Evolutionary conservation across 345 rosid genomes (phyloP).

Genomic region (Alliaria petiolata): DNA sequence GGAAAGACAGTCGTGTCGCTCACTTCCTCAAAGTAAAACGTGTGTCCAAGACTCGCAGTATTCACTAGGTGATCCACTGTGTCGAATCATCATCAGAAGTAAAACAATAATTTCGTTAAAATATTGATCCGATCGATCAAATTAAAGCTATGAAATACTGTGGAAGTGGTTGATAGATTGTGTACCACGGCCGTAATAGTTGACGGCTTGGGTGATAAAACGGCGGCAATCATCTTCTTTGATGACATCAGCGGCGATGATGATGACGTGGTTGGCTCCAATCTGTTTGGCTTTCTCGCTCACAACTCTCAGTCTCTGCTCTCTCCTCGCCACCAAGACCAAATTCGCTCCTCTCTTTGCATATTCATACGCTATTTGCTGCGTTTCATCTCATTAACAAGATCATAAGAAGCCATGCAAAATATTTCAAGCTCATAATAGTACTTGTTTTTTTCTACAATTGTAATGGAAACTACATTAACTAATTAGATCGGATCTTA

Average conservation of each 20-base stretch:
- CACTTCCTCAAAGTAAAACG: conserved; percentile 69
- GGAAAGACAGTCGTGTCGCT: conserved; percentile 71
- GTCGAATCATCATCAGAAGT: neutral
- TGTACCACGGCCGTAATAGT: conserved; percentile 57
- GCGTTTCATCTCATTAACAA: conserved; percentile 19
- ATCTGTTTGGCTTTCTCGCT: conserved; percentile 53
- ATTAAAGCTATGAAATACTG: neutral
- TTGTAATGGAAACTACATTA: neutral
- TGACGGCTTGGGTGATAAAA: conserved; percentile 59
- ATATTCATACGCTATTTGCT: conserved; percentile 94
- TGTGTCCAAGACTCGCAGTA: conserved; percentile 78
- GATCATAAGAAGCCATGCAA: conserved; percentile 10
- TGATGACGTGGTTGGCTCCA: conserved; percentile 65
- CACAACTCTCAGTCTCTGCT: conserved; percentile 56
- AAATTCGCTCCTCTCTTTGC: conserved; percentile 72
- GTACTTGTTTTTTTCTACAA: neutral
- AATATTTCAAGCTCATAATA: too few relatives aligned
- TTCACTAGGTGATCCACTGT: conserved; percentile 92
- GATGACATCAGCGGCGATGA: conserved; percentile 83
- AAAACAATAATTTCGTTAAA: neutral
- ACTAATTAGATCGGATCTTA: neutral
- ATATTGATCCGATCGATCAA: neutral
- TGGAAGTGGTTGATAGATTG: neutral
- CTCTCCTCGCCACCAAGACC: conserved; percentile 81
- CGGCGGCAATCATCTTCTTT: conserved; percentile 87